Evolutionary conservation across 2,329 filamentous ascomycete genomes (phyloP), one percentile per base, ranked within the genome.

Genomic region (Hypoxylon sp.): DNA sequence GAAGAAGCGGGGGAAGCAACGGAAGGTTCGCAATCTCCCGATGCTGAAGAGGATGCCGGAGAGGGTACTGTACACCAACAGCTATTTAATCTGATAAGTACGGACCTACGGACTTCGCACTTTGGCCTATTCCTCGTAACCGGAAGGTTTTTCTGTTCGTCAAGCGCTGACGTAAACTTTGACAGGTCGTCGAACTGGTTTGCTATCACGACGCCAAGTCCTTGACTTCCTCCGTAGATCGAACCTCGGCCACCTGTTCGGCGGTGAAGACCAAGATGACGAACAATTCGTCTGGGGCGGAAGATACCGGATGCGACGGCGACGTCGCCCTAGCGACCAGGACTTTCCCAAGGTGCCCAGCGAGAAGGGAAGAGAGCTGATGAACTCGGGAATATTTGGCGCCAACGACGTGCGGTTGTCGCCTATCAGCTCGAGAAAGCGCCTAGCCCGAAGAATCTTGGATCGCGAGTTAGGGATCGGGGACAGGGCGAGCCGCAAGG

Each of bases 331-430:
- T 1, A 71, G 77, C n/a, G 84, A 88, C 60, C 83, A 83, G 1
- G 77, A 88, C 46, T 94, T 94, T 62, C 92, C 94, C n/a, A 91
- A 91, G 70, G 88, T 97, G 0, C 94, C 94, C 0, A 97, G 90
- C 71, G 87, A 91, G 10, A 84, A 87, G 65, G 94, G 95, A 6
- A 82, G 78, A 50, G 87, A 90, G 70, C 80, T 98, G 64, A 97
- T 98, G 93, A 83, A 87, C 39, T 90, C 89, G 28, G 94, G 94
- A 1, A 82, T 81, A 2, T 98, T 97, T 78, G 94, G 94, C 32
- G 82, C 83, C 17, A 90, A 88, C 59, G 84, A 90, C 20, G 46
- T 67, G 7, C 50, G 50, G 46, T 78, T 82, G 59, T 78, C 82
- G 59, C 80, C 81, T 70, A 81, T 80, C 68, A 83, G 78, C 63